phyloP scores from a whole-genome alignment of 1,139 yeast genomes.

The Suhomyces wounanorum region DNA sequence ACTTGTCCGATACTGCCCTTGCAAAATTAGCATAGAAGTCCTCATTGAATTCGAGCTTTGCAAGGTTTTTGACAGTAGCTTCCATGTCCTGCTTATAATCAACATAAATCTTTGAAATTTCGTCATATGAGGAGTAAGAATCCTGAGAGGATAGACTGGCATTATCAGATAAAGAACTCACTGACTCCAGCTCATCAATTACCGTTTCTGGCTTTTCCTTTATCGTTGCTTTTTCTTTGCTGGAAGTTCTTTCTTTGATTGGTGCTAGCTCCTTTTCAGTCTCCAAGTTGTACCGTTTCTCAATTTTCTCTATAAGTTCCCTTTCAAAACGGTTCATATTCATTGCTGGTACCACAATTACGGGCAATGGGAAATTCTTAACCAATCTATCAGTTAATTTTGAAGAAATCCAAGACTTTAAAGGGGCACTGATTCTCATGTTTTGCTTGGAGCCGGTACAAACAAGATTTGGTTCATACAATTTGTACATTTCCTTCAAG shows the following conservation, averaged over 20 bases:
- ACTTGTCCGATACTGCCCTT: slow-evolving; percentile 40
- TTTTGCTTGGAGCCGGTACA: slow-evolving; percentile 62
- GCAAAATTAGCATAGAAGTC: slow-evolving; percentile 35
- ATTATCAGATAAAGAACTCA: slow-evolving; percentile 24
- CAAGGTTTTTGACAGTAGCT: slow-evolving; percentile 20
- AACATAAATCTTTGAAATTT: slow-evolving; percentile 38
- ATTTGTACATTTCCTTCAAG: slow-evolving; percentile 59
- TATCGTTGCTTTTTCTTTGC: slow-evolving; percentile 1
- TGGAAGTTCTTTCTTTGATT: background rate
- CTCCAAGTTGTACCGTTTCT: slow-evolving; percentile 16
- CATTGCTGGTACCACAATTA: slow-evolving; percentile 65
- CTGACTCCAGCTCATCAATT: slow-evolving; percentile 22
- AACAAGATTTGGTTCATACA: slow-evolving; percentile 67
- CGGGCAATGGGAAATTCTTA: slow-evolving; percentile 66
- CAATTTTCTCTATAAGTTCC: slow-evolving; percentile 26
- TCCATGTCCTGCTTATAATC: slow-evolving; percentile 29
- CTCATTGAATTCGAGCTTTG: slow-evolving; percentile 25
- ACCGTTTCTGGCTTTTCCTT: slow-evolving; percentile 1
- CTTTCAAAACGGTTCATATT: slow-evolving; percentile 60
- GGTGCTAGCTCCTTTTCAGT: background rate
- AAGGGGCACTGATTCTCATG: slow-evolving; percentile 45
- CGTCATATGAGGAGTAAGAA: slow-evolving; percentile 44
- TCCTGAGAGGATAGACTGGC: slow-evolving; percentile 26
- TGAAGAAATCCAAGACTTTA: slow-evolving; percentile 62
- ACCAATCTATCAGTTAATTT: slow-evolving; percentile 65